Percentiles rank a stretch among this genome's conserved stretches.
These are phyloP conservation scores for Odontarrhena argentea DNA, from an alignment of 345 rosid species.

Conservation along the genomic window DNA sequence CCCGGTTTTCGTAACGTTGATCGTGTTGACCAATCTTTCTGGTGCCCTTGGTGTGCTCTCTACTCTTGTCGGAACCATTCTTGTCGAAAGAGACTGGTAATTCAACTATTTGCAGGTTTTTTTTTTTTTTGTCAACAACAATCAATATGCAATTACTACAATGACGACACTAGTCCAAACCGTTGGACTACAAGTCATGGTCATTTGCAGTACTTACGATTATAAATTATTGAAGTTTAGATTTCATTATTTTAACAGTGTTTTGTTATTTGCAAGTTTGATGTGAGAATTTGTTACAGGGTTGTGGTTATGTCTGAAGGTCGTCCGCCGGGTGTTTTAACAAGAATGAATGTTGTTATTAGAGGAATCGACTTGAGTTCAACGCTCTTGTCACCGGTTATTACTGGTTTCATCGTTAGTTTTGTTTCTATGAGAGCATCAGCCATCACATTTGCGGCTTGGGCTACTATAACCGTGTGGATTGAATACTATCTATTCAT, in stretches of 20 bases:
- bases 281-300: slow-evolving; percentile 45
- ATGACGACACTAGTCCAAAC: too few relatives aligned
- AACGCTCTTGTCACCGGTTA: slow-evolving; percentile 81
- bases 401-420: slow-evolving; percentile 77
- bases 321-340: slow-evolving; percentile 49
- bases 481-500: slow-evolving; percentile 75
- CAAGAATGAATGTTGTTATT: slow-evolving; percentile 63
- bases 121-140: too few relatives aligned
- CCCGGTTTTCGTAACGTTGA: slow-evolving; percentile 46
- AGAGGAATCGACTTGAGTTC: slow-evolving; percentile 77
- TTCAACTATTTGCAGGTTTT: too few relatives aligned
- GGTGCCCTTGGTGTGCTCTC: slow-evolving; percentile 88
- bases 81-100: slow-evolving; percentile 92
- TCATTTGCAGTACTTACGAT: too few relatives aligned
- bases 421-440: slow-evolving; percentile 73
- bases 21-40: slow-evolving; percentile 57
- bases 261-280: not conserved
- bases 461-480: slow-evolving; percentile 66
- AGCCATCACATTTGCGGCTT: slow-evolving; percentile 59
- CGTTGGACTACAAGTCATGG: too few relatives aligned
- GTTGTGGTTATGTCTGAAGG: slow-evolving; percentile 85
- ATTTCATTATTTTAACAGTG: too few relatives aligned
- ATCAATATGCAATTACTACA: too few relatives aligned
- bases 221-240: too few relatives aligned
- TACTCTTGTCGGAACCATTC: slow-evolving; percentile 79